These are phyloP conservation scores for Blastosporella zonata DNA, from an alignment of 1,284 basidiomycete species.

Conservation along the genomic window DNA sequence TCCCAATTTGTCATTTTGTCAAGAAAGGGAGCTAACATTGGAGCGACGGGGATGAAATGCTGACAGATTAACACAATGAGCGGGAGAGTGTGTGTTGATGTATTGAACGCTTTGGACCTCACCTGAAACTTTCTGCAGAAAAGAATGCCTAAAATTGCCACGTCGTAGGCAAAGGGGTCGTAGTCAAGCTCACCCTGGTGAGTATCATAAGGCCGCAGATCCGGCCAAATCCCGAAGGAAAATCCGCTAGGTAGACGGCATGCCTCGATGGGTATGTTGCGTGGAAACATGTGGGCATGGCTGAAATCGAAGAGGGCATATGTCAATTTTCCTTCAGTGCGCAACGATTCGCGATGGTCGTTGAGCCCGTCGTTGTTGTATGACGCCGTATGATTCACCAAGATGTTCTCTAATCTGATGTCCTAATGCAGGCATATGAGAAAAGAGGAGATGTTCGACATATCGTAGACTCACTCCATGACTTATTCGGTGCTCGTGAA, in stretches of 20 bases:
- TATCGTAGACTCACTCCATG: background rate
- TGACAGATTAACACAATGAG: too few relatives aligned
- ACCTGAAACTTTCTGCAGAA: constrained; percentile 1
- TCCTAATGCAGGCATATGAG: background rate
- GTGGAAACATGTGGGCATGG: background rate
- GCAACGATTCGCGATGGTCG: too few relatives aligned
- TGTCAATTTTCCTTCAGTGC: background rate
- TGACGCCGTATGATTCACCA: background rate
- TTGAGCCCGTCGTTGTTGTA: too few relatives aligned
- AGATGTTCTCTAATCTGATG: background rate
- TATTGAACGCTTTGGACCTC: background rate
- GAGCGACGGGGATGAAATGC: too few relatives aligned
- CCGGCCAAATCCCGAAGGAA: background rate
- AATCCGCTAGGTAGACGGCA: background rate
- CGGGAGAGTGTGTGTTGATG: too few relatives aligned
- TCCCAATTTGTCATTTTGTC: too few relatives aligned
- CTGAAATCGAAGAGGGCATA: background rate
- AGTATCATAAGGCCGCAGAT: background rate
- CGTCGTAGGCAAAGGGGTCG: constrained; percentile 1
- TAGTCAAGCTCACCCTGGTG: background rate
- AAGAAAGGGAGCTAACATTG: too few relatives aligned
- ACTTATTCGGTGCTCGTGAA: too few relatives aligned
- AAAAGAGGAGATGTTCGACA: background rate
- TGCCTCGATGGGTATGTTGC: too few relatives aligned
- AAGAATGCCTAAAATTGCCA: background rate